These are phyloP conservation scores for Penicillium silybi DNA, from an alignment of 495 filamentous ascomycete species.

Conservation along the genomic window DNA sequence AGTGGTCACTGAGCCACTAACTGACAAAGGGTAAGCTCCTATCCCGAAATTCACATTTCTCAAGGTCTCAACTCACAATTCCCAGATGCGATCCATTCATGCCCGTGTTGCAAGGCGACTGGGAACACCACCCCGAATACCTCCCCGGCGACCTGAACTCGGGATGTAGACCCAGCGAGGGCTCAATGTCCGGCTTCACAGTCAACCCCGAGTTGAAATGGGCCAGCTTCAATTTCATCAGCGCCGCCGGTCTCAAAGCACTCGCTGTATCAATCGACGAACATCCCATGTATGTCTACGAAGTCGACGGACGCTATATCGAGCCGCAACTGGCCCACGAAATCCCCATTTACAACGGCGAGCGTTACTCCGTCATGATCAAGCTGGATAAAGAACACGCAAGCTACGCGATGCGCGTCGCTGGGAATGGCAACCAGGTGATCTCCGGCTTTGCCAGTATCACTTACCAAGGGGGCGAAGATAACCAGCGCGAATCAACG, in stretches of 20 bases:
- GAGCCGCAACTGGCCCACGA: slow-evolving; percentile 29
- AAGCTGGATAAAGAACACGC: slow-evolving; percentile 30
- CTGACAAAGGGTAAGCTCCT: neutral
- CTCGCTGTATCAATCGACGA: slow-evolving; percentile 41
- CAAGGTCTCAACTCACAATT: neutral
- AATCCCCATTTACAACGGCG: slow-evolving; percentile 28
- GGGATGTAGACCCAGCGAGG: slow-evolving; percentile 36
- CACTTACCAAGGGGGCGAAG: neutral
- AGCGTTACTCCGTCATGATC: slow-evolving; percentile 35
- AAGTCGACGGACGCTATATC: slow-evolving; percentile 37
- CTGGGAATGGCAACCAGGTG: slow-evolving; percentile 30
- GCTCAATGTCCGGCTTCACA: slow-evolving; percentile 24
- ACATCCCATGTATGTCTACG: slow-evolving; percentile 41
- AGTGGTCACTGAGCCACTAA: neutral
- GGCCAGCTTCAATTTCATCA: slow-evolving; percentile 48
- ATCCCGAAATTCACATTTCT: neutral
- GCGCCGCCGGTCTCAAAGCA: slow-evolving; percentile 33
- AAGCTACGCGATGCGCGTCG: slow-evolving; percentile 31
- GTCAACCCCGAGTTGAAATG: slow-evolving; percentile 36
- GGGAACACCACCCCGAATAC: slow-evolving; percentile 4
- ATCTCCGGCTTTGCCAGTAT: neutral
- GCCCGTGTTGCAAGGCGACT: slow-evolving; percentile 15
- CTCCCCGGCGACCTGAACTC: slow-evolving; percentile 31
- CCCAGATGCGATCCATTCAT: slow-evolving; percentile 24
- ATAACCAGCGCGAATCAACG: neutral